These are phyloP conservation scores for Phyllosticta citribraziliensis DNA, from an alignment of 2,329 filamentous ascomycete species.

Conservation along the genomic window DNA sequence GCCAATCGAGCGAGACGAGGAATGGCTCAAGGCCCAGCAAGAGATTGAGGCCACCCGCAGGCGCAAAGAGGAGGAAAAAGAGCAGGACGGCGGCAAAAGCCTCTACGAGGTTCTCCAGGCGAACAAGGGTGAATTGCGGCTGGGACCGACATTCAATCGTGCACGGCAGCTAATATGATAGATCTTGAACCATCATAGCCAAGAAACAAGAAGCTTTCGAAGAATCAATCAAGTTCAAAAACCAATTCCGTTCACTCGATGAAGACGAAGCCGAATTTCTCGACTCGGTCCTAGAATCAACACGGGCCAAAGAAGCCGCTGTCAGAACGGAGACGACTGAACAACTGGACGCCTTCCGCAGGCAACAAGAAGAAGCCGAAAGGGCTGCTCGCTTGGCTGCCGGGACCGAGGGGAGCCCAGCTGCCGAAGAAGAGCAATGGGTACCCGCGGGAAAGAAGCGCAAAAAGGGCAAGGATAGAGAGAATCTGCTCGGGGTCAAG, in stretches of 20 bases:
- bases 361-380: conserved; percentile 50
- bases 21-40: conserved; percentile 56
- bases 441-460: conserved; percentile 40
- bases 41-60: conserved; percentile 54
- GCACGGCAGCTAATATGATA: conserved; percentile 22
- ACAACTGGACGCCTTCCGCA: conserved; percentile 49
- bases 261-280: conserved; percentile 73
- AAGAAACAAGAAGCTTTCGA: conserved; percentile 78
- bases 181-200: conserved; percentile 36
- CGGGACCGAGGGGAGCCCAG: conserved; percentile 21
- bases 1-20: conserved; percentile 38
- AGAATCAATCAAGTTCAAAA: conserved; percentile 57
- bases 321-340: conserved; percentile 50
- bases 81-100: conserved; percentile 46
- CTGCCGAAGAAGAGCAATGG: conserved; percentile 39
- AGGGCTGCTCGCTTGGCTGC: conserved; percentile 34
- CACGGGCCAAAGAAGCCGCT: conserved; percentile 45
- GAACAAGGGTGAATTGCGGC: conserved; percentile 56
- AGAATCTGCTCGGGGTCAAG: conserved; percentile 34
- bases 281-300: conserved; percentile 48
- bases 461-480: conserved; percentile 35
- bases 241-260: conserved; percentile 69
- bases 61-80: conserved; percentile 43
- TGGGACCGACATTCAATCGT: neutral
- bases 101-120: conserved; percentile 69